Percentiles rank a stretch among this genome's conserved stretches.
Evolutionary conservation across 2,329 filamentous ascomycete genomes (phyloP).

Genomic region (Penicillium verrucosum): DNA sequence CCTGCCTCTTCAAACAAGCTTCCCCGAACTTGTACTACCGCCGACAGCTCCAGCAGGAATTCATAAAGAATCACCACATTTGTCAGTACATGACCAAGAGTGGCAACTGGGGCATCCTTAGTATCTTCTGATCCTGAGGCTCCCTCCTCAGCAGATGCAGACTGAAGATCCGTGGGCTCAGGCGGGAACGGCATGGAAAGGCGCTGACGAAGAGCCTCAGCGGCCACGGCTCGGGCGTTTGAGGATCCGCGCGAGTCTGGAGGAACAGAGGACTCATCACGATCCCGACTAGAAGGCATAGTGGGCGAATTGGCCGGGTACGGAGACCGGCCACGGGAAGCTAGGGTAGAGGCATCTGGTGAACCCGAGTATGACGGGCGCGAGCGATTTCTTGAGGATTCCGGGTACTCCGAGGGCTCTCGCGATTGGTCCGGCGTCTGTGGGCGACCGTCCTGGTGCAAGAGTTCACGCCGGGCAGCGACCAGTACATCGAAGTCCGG

Average conservation of each 20-base stretch:
- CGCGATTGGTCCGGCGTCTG: constrained; percentile 17
- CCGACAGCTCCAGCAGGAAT: constrained; percentile 73
- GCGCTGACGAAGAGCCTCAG: constrained; percentile 34
- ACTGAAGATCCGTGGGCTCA: not conserved
- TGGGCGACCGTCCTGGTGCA: constrained; percentile 35
- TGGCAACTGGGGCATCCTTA: constrained; percentile 51
- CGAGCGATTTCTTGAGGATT: constrained; percentile 20
- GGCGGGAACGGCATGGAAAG: constrained; percentile 34
- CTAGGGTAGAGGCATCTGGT: constrained; percentile 13
- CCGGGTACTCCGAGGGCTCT: constrained; percentile 23
- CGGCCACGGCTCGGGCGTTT: constrained; percentile 22
- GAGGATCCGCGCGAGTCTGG: constrained; percentile 28
- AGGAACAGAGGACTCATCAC: constrained; percentile 22
- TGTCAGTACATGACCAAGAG: constrained; percentile 73
- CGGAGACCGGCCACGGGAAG: constrained; percentile 20
- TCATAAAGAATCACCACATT: constrained; percentile 77
- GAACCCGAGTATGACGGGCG: constrained; percentile 19
- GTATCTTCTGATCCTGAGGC: constrained; percentile 15
- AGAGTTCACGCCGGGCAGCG: constrained; percentile 52
- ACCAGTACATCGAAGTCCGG: constrained; percentile 71
- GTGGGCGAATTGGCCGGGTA: constrained; percentile 4
- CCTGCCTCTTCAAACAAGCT: constrained; percentile 73
- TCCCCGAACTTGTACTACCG: constrained; percentile 70
- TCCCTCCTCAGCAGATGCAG: constrained; percentile 6
- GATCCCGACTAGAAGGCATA: constrained; percentile 21